Percentiles rank a stretch among this genome's conserved stretches.
These are phyloP conservation scores for Gossypium trilobum DNA, from an alignment of 441 rosid species.

Conservation along the genomic window DNA sequence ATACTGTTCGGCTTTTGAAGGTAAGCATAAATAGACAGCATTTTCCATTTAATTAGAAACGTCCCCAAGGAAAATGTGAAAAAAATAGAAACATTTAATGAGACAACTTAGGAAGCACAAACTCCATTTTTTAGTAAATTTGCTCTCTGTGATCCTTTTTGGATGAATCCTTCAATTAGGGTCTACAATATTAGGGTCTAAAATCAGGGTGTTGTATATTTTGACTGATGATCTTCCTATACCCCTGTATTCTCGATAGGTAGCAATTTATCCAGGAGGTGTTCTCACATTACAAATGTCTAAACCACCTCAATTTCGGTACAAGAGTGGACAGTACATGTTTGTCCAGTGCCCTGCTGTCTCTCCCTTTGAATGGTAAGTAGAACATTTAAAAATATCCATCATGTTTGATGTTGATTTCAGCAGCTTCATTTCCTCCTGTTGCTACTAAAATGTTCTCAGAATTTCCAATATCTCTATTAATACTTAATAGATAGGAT, in stretches of 20 bases:
- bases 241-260: constrained; percentile 33
- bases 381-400: background rate
- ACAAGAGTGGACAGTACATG: constrained; percentile 65
- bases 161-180: background rate
- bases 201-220: background rate
- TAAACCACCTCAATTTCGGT: constrained; percentile 52
- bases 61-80: too few species aligned
- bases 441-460: background rate
- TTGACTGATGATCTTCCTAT: background rate
- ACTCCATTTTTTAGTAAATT: background rate
- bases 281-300: constrained; percentile 58
- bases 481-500: background rate
- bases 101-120: too few species aligned
- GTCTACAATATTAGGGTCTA: background rate
- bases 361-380: constrained; percentile 62
- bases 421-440: background rate
- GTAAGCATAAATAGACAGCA: constrained; percentile 21
- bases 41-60: background rate
- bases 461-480: background rate
- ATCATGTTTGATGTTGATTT: background rate
- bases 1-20: constrained; percentile 45
- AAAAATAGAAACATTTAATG: too few species aligned
- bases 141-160: background rate
- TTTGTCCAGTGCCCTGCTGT: constrained; percentile 64
- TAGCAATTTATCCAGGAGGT: constrained; percentile 73